These are phyloP conservation scores for Metschnikowia peoriensis DNA, from an alignment of 805 yeast genomes.

Conservation along the genomic window DNA sequence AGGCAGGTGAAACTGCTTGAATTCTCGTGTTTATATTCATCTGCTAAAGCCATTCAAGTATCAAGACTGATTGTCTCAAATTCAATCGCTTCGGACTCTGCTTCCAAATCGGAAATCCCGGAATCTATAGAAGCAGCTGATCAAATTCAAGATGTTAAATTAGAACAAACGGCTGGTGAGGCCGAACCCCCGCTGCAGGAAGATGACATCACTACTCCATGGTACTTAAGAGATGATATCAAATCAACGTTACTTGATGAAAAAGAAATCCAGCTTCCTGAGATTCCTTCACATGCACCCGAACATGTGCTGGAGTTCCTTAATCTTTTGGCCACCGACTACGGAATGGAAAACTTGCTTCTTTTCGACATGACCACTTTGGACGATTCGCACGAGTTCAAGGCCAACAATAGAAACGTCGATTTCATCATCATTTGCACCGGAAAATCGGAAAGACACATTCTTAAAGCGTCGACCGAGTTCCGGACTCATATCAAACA, in stretches of 20 bases:
- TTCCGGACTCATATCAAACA: slow-evolving; percentile 59
- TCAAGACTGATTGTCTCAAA: not conserved
- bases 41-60: not conserved
- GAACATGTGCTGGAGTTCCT: slow-evolving; percentile 44
- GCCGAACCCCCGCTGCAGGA: not conserved
- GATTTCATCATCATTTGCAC: slow-evolving; percentile 57
- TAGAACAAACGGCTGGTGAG: not conserved
- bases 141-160: not conserved
- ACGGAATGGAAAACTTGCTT: slow-evolving; percentile 63
- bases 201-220: slow-evolving; percentile 38
- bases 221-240: slow-evolving; percentile 57
- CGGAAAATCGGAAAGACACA: slow-evolving; percentile 75
- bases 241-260: slow-evolving; percentile 28
- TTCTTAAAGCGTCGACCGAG: slow-evolving; percentile 65
- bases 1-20: not conserved
- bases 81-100: not conserved
- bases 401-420: slow-evolving; percentile 26
- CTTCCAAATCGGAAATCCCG: not conserved
- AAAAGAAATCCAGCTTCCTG: slow-evolving; percentile 43
- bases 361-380: slow-evolving; percentile 62
- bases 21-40: not conserved
- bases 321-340: slow-evolving; percentile 49
- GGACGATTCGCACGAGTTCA: slow-evolving; percentile 29
- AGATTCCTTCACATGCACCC: slow-evolving; percentile 61
- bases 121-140: not conserved